Evolutionary conservation across 2,329 filamentous ascomycete genomes (phyloP).

Genomic region (Aspergillus novofumigatus): DNA sequence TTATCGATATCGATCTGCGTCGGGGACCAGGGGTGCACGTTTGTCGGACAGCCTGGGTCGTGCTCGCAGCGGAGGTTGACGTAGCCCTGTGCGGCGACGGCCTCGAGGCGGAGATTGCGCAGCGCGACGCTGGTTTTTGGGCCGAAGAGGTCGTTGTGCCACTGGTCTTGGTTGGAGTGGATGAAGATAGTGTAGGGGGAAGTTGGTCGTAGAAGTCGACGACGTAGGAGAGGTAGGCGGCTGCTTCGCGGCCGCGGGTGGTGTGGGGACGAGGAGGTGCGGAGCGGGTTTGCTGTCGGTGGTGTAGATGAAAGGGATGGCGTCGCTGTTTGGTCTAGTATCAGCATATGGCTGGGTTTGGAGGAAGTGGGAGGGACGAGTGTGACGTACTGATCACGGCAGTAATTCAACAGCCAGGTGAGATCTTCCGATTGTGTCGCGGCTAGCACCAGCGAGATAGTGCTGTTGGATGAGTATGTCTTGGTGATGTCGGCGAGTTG

Average conservation of each 20-base stretch:
- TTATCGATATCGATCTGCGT: conserved; percentile 19
- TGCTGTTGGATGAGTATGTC: conserved; percentile 11
- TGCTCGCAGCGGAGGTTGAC: conserved; percentile 38
- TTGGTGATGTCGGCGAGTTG: conserved; percentile 15
- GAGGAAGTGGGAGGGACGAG: neutral
- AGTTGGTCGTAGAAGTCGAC: conserved; percentile 59
- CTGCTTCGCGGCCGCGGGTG: conserved; percentile 56
- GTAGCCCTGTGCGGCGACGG: conserved; percentile 37
- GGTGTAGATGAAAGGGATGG: conserved; percentile 18
- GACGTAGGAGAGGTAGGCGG: conserved; percentile 60
- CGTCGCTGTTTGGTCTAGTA: neutral
- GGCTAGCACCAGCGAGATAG: conserved; percentile 16
- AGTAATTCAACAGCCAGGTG: conserved; percentile 18
- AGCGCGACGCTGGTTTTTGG: conserved; percentile 26
- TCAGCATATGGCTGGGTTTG: neutral
- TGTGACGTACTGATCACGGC: conserved; percentile 13
- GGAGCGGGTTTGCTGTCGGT: conserved; percentile 23
- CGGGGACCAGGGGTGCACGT: conserved; percentile 28
- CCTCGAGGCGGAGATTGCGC: conserved; percentile 30
- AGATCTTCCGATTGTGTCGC: conserved; percentile 16
- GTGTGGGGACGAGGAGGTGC: conserved; percentile 21
- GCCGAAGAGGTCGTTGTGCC: conserved; percentile 53
- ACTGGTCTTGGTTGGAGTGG: conserved; percentile 54
- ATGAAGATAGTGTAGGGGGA: conserved; percentile 59
- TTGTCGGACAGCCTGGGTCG: conserved; percentile 36